Base-by-base conservation (phyloP, 805 yeast genomes). In the Nakazawaea sp. region DNA sequence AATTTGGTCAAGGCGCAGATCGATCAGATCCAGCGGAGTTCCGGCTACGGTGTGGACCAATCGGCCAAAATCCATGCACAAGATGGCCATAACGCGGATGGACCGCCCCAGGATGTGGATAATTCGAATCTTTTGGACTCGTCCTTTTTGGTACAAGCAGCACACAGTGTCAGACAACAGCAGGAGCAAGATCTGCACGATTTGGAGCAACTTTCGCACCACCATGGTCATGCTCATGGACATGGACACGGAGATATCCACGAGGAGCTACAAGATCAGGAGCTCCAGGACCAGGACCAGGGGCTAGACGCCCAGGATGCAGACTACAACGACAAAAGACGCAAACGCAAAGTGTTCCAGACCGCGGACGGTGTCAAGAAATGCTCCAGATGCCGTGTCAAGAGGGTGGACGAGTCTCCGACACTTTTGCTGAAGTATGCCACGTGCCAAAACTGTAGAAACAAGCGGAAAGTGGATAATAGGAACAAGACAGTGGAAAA, bases 381-480 rank as follows among this genome's bases (percentile, higher is more conserved):
- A 39, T 66, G 72, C 41, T 58, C 71, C 1, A 53, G 72, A 27
- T 66, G 72, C 43, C 48, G 71, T 13, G 66, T 62, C 17, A 65
- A 61, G 31, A 44, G 72, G 36, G 19, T 46, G 1, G 45, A 48
- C 16, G 72, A 66, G 42, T 45, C 51, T 6, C 36, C 45, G 3
- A 61, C 53, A 5, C 51, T 56, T 28, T 45, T 66, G 27, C 43
- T 43, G n/a, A 62, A 59, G 42, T 66, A 64, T 45, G 61, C 62
- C n/a, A 66, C 72, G 0, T 66, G 72, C 42, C 18, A 49, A 19
- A 57, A 52, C 28, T 66, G 72, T 47, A 46, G 72, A 26, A 46
- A 48, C 18, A 63, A 62, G 40, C 52, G 72, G 20, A 62, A 53
- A 38, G 66, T 65, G 5, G 55, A 51, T 15, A 49, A 38, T 17